phyloP scores from a whole-genome alignment of 139 green algal genomes.

The Chlorella vulgaris region DNA sequence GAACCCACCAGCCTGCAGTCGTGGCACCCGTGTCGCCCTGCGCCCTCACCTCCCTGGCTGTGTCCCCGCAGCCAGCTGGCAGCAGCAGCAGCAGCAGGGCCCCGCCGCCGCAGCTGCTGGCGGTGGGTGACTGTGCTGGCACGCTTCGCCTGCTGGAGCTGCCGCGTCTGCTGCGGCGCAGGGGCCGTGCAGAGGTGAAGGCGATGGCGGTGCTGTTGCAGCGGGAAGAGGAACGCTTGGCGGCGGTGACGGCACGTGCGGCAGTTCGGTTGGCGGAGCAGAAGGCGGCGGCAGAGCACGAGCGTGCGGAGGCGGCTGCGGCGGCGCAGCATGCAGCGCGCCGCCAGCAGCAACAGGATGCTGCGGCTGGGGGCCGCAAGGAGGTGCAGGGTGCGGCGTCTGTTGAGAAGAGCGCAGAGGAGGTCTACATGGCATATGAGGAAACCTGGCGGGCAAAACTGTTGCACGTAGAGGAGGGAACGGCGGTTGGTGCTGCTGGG shows the following conservation, averaged over 20 bases:
- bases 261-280: neutral
- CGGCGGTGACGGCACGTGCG: neutral
- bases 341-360: neutral
- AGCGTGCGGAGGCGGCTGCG: neutral
- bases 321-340: neutral
- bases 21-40: conserved; percentile 50
- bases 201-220: conserved; percentile 67
- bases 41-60: conserved; percentile 65
- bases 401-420: neutral
- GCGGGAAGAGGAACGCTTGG: conserved; percentile 43
- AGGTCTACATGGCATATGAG: conserved; percentile 9
- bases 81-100: neutral
- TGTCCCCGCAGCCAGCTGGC: conserved; percentile 33
- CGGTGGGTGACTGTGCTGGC: conserved; percentile 59
- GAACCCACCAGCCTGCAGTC: conserved; percentile 75
- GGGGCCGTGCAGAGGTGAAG: conserved; percentile 71
- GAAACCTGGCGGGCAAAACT: neutral
- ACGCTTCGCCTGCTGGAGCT: conserved; percentile 85
- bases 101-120: conserved; percentile 58
- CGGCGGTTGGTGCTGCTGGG: neutral
- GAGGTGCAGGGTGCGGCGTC: neutral
- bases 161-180: conserved; percentile 76
- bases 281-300: neutral
- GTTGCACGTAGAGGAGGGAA: neutral
- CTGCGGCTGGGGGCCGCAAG: neutral